Conservation (phyloP, 176 grass and related monocot genomes). For the Triticum urartu region DNA sequence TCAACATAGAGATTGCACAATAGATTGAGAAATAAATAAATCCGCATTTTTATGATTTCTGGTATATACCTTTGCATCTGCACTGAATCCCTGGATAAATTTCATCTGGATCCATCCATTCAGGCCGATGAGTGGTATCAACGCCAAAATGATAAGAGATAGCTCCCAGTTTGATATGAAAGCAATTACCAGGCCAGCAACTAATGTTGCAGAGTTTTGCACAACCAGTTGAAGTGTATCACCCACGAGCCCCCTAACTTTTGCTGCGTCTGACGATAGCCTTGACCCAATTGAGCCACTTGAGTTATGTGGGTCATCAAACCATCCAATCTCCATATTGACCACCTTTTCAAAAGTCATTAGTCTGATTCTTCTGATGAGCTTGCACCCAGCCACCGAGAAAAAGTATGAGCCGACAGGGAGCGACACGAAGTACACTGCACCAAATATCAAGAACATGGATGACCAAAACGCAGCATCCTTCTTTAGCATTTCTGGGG, state of each 20-base stretch:
- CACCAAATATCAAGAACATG: slow-evolving; percentile 76
- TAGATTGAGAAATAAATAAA: background rate
- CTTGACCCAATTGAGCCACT: slow-evolving; percentile 77
- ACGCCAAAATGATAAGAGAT: slow-evolving; percentile 67
- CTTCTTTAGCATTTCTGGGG: slow-evolving; percentile 46
- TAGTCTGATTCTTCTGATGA: slow-evolving; percentile 71
- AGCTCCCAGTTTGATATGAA: slow-evolving; percentile 73
- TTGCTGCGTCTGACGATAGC: slow-evolving; percentile 65
- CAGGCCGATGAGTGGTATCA: slow-evolving; percentile 70
- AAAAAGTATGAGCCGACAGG: slow-evolving; percentile 67
- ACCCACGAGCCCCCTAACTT: slow-evolving; percentile 70
- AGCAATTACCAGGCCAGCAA: slow-evolving; percentile 67
- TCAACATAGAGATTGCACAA: background rate
- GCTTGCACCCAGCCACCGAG: slow-evolving; percentile 66
- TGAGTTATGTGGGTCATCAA: slow-evolving; percentile 66
- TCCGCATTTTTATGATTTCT: background rate
- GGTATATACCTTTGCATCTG: slow-evolving; percentile 66
- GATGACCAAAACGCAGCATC: slow-evolving; percentile 76
- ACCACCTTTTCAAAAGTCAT: slow-evolving; percentile 76
- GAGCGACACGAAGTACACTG: slow-evolving; percentile 53
- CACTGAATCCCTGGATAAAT: slow-evolving; percentile 77
- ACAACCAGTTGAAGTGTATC: slow-evolving; percentile 62
- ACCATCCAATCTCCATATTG: slow-evolving; percentile 78
- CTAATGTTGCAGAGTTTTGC: slow-evolving; percentile 65
- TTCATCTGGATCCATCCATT: slow-evolving; percentile 80